A percentile compares a stretch with the other conserved stretches of the same genome.
phyloP scores from a whole-genome alignment of 768 basidiomycete genomes.

The Kwoniella bestiolae region DNA sequence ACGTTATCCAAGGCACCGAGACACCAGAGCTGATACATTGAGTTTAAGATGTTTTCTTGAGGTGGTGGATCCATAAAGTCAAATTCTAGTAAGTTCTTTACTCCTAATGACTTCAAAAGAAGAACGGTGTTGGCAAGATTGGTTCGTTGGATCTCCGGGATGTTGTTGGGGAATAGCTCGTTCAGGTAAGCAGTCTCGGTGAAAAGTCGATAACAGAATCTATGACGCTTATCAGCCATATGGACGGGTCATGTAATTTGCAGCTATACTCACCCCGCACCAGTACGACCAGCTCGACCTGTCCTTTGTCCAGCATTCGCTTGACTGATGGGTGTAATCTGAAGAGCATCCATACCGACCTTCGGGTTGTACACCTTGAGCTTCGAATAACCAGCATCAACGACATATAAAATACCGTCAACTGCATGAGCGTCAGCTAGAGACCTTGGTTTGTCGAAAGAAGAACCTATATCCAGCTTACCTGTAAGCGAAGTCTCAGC shows the following conservation, averaged over 20 bases:
- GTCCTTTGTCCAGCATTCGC: slow-evolving; percentile 96
- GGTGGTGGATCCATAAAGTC: slow-evolving; percentile 99
- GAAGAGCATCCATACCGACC: slow-evolving; percentile 98
- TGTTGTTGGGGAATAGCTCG: slow-evolving; percentile 92
- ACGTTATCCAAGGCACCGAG: slow-evolving; percentile 96
- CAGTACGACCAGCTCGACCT: slow-evolving; percentile 94
- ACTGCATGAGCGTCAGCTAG: slow-evolving; percentile 62
- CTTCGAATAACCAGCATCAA: slow-evolving; percentile 96
- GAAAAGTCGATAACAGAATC: slow-evolving; percentile 93
- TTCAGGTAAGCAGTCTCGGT: slow-evolving; percentile 97
- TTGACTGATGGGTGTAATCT: slow-evolving; percentile 98
- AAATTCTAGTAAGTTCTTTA: slow-evolving; percentile 95
- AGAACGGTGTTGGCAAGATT: slow-evolving; percentile 97
- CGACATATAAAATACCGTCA: slow-evolving; percentile 95
- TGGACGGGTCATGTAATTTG: not conserved
- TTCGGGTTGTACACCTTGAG: slow-evolving; percentile 98
- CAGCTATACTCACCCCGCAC: slow-evolving; percentile 72
- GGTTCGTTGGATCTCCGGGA: slow-evolving; percentile 97
- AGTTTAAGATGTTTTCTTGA: slow-evolving; percentile 98
- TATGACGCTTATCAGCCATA: slow-evolving; percentile 52
- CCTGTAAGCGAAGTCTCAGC: slow-evolving; percentile 97
- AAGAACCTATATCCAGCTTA: slow-evolving; percentile 48
- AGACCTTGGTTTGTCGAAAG: not conserved
- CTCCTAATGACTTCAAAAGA: slow-evolving; percentile 90
- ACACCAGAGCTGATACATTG: slow-evolving; percentile 99